Conservation (phyloP, 2,329 filamentous ascomycete genomes). For the Phaeosphaeriaceae sp. region DNA sequence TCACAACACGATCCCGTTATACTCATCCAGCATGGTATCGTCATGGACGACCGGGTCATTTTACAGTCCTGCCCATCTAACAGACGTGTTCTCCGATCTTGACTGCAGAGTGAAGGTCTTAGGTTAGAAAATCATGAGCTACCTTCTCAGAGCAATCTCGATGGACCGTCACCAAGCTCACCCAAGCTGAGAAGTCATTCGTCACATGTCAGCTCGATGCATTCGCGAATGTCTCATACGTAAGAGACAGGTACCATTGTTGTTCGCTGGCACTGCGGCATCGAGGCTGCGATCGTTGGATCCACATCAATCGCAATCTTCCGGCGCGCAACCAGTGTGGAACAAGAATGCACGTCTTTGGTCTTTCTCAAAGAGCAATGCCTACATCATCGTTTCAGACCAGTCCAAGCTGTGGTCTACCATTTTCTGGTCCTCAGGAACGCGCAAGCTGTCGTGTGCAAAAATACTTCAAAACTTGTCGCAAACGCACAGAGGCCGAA, state of each 20-base stretch:
- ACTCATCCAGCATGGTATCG: not conserved
- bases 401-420: not conserved
- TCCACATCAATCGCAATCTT: not conserved
- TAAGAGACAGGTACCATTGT: not conserved
- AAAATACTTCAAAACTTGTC: not conserved
- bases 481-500: not conserved
- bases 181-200: not conserved
- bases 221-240: not conserved
- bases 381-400: not conserved
- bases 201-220: not conserved
- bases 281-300: not conserved
- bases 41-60: not conserved
- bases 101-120: not conserved
- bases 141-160: not conserved
- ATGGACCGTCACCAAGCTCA: not conserved
- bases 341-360: not conserved
- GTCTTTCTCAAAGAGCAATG: not conserved
- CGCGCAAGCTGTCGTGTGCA: slow-evolving; percentile 9
- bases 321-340: not conserved
- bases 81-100: not conserved
- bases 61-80: not conserved
- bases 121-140: not conserved
- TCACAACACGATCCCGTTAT: not conserved
- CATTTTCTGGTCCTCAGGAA: slow-evolving; percentile 4
- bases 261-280: not conserved